phyloP scores from a whole-genome alignment of 495 filamentous ascomycete species.

The Neurospora terricola region DNA sequence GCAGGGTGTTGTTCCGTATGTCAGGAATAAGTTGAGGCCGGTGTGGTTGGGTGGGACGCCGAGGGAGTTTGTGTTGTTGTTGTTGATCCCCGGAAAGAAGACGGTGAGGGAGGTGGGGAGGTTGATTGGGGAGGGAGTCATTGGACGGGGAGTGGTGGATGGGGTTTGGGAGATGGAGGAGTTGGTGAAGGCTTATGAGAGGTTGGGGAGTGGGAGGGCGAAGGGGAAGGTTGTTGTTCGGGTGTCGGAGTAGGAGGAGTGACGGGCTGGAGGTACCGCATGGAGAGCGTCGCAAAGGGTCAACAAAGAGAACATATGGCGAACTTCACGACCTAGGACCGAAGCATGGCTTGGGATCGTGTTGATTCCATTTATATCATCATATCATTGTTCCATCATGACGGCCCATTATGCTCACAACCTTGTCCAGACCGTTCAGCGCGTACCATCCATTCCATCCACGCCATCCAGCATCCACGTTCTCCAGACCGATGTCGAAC shows the following conservation, averaged over 20 bases:
- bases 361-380: background rate
- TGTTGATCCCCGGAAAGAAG: constrained; percentile 15
- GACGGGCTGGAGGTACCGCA: background rate
- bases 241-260: background rate
- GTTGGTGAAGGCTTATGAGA: constrained; percentile 20
- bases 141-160: constrained; percentile 26
- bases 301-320: background rate
- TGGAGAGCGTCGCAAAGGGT: background rate
- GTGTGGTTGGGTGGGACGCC: constrained; percentile 29
- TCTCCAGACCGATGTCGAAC: background rate
- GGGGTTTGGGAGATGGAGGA: constrained; percentile 29
- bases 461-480: background rate
- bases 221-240: constrained; percentile 30
- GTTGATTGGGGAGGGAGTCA: constrained; percentile 17
- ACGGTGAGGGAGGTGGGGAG: constrained; percentile 17
- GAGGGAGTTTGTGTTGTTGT: constrained; percentile 23
- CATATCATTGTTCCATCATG: background rate
- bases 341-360: background rate
- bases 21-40: constrained; percentile 25
- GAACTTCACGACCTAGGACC: background rate
- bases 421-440: background rate
- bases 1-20: constrained; percentile 16
- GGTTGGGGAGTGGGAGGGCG: constrained; percentile 23
- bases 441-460: background rate
- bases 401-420: no score